These are phyloP conservation scores for Kwoniella sp. DNA, from an alignment of 768 basidiomycete genomes.

Conservation along the genomic window DNA sequence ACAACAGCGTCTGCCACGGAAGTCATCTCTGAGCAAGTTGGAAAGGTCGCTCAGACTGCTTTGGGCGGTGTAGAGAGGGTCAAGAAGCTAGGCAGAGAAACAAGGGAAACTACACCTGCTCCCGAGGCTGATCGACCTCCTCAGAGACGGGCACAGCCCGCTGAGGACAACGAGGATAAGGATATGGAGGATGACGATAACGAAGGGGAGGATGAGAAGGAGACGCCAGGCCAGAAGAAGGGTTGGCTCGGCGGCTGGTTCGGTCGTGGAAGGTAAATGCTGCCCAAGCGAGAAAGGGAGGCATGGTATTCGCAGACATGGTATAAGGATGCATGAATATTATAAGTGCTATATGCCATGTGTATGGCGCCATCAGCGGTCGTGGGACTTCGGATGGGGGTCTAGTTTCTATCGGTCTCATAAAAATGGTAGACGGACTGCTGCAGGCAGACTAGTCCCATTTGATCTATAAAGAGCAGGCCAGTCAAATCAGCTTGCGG, in stretches of 20 bases:
- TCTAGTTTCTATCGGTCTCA: neutral
- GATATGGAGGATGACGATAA: conserved; percentile 24
- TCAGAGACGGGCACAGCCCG: neutral
- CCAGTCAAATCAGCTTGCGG: neutral
- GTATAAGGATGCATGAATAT: conserved; percentile 14
- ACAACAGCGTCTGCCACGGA: conserved; percentile 31
- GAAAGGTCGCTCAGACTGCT: conserved; percentile 4
- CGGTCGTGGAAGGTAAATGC: conserved; percentile 28
- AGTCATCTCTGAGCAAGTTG: neutral
- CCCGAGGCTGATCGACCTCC: conserved; percentile 51
- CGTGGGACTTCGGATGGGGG: too few species aligned
- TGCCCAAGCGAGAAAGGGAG: neutral
- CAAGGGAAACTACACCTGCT: conserved; percentile 79
- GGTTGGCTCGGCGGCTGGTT: conserved; percentile 54
- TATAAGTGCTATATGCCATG: conserved; percentile 8
- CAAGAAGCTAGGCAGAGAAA: conserved; percentile 59
- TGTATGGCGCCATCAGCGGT: neutral
- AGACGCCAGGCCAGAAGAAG: conserved; percentile 26
- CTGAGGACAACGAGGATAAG: conserved; percentile 60
- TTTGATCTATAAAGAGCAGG: conserved; percentile 11
- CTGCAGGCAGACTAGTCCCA: conserved; percentile 14
- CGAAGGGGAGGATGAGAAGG: conserved; percentile 61
- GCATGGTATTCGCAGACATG: neutral
- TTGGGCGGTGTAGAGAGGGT: conserved; percentile 22
- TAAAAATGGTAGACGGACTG: neutral